A percentile compares a stretch with the other conserved stretches of the same genome.
Conservation (phyloP, 2,329 filamentous ascomycete species). For the Hypoxylon rubiginosum region DNA sequence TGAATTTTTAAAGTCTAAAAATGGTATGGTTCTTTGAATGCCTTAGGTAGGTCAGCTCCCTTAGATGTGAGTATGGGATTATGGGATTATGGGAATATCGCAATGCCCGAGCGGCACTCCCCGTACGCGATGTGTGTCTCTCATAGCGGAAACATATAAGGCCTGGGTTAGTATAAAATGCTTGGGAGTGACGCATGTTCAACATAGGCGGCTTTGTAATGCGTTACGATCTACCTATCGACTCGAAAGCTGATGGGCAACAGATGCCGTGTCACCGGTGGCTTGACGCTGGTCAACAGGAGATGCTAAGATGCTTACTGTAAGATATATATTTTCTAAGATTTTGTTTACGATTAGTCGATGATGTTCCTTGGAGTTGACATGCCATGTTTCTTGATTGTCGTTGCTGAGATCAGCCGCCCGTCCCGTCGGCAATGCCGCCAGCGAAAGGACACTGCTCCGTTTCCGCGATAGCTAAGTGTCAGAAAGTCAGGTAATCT, state of each 20-base stretch:
- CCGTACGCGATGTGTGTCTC: neutral
- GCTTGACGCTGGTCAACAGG: neutral
- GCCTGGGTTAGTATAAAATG: constrained; percentile 9
- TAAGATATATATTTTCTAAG: constrained; percentile 13
- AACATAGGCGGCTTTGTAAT: neutral
- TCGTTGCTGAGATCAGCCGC: constrained; percentile 28
- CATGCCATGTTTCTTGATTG: neutral
- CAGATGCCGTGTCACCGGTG: constrained; percentile 29
- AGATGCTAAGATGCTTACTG: constrained; percentile 22
- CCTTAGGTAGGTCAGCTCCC: too few species aligned
- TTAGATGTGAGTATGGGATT: too few species aligned
- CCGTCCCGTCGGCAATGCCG: constrained; percentile 10
- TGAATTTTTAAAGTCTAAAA: neutral
- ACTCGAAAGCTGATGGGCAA: constrained; percentile 5
- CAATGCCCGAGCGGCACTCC: neutral
- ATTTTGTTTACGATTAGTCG: neutral
- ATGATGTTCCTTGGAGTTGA: neutral
- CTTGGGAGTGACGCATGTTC: constrained; percentile 5
- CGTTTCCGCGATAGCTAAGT: neutral
- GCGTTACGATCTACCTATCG: constrained; percentile 18
- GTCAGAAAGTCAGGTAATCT: constrained; percentile 1
- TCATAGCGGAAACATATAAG: neutral
- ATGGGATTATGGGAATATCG: neutral
- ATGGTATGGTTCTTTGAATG: neutral
- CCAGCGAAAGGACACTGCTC: constrained; percentile 4